phyloP scores from a whole-genome alignment of 306 rosid species.

The Cucumis sativus region DNA sequence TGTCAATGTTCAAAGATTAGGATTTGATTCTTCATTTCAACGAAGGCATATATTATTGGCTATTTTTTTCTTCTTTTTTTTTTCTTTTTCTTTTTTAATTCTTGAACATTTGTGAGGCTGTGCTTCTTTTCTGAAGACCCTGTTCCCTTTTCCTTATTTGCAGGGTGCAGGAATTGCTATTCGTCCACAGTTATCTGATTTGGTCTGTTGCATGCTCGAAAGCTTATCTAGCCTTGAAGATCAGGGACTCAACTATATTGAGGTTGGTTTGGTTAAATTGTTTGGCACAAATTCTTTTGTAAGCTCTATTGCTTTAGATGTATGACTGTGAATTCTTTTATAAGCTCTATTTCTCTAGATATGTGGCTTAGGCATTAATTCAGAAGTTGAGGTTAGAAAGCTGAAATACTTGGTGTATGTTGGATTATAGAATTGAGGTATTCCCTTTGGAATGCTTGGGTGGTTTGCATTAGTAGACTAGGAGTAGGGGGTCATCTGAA shows the following conservation, averaged over 20 bases:
- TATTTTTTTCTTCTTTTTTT: not conserved
- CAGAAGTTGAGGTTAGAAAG: not conserved
- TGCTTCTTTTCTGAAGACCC: not conserved
- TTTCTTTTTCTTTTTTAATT: not conserved
- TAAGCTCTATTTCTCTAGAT: not conserved
- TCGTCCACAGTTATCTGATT: conserved; percentile 75
- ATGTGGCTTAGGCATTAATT: not conserved
- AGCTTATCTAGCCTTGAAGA: conserved; percentile 96
- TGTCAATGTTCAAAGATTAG: not conserved
- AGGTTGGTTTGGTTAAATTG: conserved; percentile 37
- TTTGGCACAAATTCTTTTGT: not conserved
- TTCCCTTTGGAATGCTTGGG: not conserved
- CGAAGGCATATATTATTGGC: not conserved
- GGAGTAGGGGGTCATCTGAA: not conserved
- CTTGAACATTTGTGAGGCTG: not conserved
- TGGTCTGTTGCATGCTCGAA: conserved; percentile 97
- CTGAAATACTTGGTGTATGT: not conserved
- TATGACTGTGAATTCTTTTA: not conserved
- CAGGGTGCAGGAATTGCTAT: conserved; percentile 91
- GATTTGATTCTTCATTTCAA: not conserved
- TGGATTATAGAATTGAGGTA: not conserved
- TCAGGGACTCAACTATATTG: conserved; percentile 86
- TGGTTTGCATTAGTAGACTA: not conserved
- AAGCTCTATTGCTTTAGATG: not conserved
- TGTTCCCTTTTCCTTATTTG: conserved; percentile 10